These are phyloP conservation scores for Myriosclerotinia scirpicola DNA, from an alignment of 2,329 filamentous ascomycete genomes.

Conservation along the genomic window DNA sequence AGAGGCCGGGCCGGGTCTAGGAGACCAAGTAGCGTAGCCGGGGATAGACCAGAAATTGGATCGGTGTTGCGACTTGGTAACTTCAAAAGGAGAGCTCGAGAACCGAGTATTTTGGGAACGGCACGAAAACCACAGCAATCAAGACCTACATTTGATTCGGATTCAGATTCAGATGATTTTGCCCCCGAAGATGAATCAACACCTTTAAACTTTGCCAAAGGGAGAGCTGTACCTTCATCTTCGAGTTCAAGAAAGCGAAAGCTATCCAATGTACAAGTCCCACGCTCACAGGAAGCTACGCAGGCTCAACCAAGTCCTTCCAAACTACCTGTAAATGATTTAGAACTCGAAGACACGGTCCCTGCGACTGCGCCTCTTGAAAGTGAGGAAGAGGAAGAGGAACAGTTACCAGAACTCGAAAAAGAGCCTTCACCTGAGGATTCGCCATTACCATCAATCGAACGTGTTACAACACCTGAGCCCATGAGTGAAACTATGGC, in stretches of 20 bases:
- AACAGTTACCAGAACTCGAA: conserved; percentile 20
- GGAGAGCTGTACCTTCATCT: conserved; percentile 15
- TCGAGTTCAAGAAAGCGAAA: conserved; percentile 56
- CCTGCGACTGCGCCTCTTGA: conserved; percentile 32
- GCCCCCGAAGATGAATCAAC: conserved; percentile 68
- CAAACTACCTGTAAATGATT: conserved; percentile 20
- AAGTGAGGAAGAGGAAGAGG: conserved; percentile 27
- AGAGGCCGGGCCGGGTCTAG: conserved; percentile 28
- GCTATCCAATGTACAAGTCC: conserved; percentile 38
- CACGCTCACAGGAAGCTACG: conserved; percentile 26
- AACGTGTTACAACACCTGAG: conserved; percentile 36
- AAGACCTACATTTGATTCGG: conserved; percentile 43
- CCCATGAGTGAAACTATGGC: conserved; percentile 41
- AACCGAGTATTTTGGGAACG: conserved; percentile 60
- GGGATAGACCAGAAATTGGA: conserved; percentile 37
- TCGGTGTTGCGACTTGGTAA: conserved; percentile 53
- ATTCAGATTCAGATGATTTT: conserved; percentile 53
- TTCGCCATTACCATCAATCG: conserved; percentile 30
- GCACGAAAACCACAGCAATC: conserved; percentile 40
- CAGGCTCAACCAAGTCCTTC: conserved; percentile 33
- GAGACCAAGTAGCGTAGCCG: conserved; percentile 35
- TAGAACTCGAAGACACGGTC: conserved; percentile 32
- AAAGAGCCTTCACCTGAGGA: conserved; percentile 24
- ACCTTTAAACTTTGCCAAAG: conserved; percentile 54
- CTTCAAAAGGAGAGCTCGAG: conserved; percentile 57